Percentiles rank a stretch among this genome's conserved stretches.
These are phyloP conservation scores for Pochonia chlamydosporia DNA, from an alignment of 2,329 filamentous ascomycete genomes.

Conservation along the genomic window DNA sequence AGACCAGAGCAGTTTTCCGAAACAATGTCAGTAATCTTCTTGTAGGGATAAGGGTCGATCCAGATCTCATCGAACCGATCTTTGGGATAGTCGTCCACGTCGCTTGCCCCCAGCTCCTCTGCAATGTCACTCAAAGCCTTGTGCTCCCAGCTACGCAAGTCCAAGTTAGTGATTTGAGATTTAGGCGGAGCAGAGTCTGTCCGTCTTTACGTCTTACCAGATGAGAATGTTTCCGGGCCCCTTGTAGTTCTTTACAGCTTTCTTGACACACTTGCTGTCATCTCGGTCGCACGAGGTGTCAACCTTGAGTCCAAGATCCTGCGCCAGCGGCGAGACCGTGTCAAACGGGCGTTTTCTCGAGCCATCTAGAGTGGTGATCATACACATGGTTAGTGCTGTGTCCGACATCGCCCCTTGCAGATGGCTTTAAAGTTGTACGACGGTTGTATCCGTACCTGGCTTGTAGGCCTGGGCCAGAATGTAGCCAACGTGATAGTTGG, in stretches of 20 bases:
- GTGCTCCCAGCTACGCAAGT: conserved; percentile 48
- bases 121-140: conserved; percentile 45
- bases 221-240: conserved; percentile 53
- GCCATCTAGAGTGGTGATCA: conserved; percentile 33
- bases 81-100: conserved; percentile 44
- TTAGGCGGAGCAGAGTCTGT: neutral
- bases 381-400: neutral
- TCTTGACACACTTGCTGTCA: conserved; percentile 46
- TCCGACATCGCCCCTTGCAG: neutral
- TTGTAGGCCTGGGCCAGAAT: conserved; percentile 54
- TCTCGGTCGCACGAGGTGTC: conserved; percentile 52
- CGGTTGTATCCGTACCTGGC: conserved; percentile 24
- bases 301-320: conserved; percentile 47
- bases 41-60: conserved; percentile 48
- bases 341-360: conserved; percentile 46
- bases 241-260: conserved; percentile 40
- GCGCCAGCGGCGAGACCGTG: conserved; percentile 51
- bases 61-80: conserved; percentile 50
- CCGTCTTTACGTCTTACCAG: conserved; percentile 32
- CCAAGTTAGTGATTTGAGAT: neutral
- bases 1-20: conserved; percentile 50
- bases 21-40: conserved; percentile 34
- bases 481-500: conserved; percentile 48
- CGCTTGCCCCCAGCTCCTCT: conserved; percentile 41
- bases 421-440: neutral